A percentile compares a stretch with the other conserved stretches of the same genome.
phyloP scores from a whole-genome alignment of 2,329 filamentous ascomycete genomes.

The Clonostachys rosea region DNA sequence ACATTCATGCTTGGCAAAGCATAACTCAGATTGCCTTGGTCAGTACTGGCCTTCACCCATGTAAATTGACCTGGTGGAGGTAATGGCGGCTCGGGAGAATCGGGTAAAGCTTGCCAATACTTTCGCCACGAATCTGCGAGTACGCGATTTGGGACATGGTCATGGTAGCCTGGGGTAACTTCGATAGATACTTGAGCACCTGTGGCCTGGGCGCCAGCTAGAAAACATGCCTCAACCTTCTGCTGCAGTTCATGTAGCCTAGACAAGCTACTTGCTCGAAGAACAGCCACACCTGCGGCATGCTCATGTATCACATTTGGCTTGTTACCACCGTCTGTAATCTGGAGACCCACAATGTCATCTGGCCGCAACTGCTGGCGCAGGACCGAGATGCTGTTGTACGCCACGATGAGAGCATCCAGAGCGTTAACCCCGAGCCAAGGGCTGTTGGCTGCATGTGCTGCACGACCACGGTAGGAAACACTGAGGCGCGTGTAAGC shows the following conservation, averaged over 20 bases:
- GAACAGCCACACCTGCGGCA: conserved; percentile 27
- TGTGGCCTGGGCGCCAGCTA: conserved; percentile 30
- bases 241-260: conserved; percentile 21
- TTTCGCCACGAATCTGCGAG: conserved; percentile 37
- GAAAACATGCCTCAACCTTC: conserved; percentile 36
- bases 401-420: conserved; percentile 27
- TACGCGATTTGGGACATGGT: conserved; percentile 48
- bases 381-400: conserved; percentile 26
- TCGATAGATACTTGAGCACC: conserved; percentile 39
- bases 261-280: conserved; percentile 10
- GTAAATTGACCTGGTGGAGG: conserved; percentile 31
- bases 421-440: conserved; percentile 31
- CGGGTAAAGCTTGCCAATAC: conserved; percentile 35
- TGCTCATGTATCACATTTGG: conserved; percentile 53
- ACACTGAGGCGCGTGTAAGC: conserved; percentile 44
- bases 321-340: conserved; percentile 45
- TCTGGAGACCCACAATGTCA: conserved; percentile 38
- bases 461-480: conserved; percentile 46
- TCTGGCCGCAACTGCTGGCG: conserved; percentile 29
- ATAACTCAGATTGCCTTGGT: conserved; percentile 55
- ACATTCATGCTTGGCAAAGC: conserved; percentile 48
- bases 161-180: conserved; percentile 36
- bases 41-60: conserved; percentile 48
- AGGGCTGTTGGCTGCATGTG: conserved; percentile 27
- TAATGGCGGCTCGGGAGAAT: conserved; percentile 9